Evolutionary conservation across 306 rosid species (phyloP).

Genomic region (Carpinus viminea): DNA sequence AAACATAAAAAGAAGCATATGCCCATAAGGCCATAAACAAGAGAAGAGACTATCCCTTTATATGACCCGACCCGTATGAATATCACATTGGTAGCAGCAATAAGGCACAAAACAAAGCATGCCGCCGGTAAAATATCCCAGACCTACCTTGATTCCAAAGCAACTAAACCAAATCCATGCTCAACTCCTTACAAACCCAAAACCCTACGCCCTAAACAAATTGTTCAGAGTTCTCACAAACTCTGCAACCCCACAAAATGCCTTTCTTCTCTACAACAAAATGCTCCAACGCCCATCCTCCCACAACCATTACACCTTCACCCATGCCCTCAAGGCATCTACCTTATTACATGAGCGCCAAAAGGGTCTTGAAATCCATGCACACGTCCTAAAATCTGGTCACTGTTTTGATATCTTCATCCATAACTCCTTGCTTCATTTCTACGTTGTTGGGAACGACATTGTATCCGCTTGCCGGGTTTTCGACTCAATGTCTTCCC

Average conservation of each 20-base stretch:
- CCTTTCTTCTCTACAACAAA: constrained; percentile 63
- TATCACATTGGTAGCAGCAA: not conserved
- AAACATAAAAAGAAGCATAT: no score
- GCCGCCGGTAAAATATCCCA: constrained; percentile 10
- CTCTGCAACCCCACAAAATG: constrained; percentile 49
- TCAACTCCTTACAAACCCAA: constrained; percentile 53
- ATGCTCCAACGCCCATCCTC: constrained; percentile 55
- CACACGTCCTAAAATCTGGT: constrained; percentile 56
- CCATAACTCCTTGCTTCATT: constrained; percentile 66
- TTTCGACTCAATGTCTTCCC: constrained; percentile 45
- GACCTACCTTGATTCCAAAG: constrained; percentile 19
- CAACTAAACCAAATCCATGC: constrained; percentile 47
- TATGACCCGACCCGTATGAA: no score
- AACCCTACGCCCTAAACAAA: constrained; percentile 49
- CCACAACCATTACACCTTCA: constrained; percentile 76
- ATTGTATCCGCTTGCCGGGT: constrained; percentile 47
- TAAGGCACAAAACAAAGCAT: not conserved
- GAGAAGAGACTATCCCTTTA: no score
- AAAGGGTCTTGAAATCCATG: constrained; percentile 72
- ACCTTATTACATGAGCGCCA: constrained; percentile 37
- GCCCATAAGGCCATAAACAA: no score
- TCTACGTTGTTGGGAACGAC: constrained; percentile 45
- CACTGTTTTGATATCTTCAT: constrained; percentile 60
- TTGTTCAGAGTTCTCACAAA: constrained; percentile 38
- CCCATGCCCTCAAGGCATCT: constrained; percentile 65